Evolutionary conservation across 495 filamentous ascomycete genomes (phyloP).

Genomic region (Sordaria brevicollis): DNA sequence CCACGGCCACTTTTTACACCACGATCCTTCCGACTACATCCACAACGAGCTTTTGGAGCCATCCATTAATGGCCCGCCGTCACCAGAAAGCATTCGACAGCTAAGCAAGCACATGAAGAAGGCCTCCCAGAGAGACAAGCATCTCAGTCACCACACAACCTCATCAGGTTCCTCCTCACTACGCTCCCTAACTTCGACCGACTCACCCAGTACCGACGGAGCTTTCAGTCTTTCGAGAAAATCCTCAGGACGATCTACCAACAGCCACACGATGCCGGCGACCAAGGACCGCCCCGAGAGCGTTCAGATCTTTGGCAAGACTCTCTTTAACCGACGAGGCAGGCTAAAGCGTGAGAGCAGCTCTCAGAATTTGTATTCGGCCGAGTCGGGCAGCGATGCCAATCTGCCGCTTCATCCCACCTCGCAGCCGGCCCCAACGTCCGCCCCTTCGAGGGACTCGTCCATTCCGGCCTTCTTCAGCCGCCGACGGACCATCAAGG

Average conservation of each 20-base stretch:
- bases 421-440: conserved; percentile 3
- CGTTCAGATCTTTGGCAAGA: conserved; percentile 43
- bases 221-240: conserved; percentile 34
- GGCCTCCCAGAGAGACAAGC: conserved; percentile 32
- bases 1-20: conserved; percentile 1
- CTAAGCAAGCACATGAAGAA: conserved; percentile 41
- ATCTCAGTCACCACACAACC: conserved; percentile 32
- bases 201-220: conserved; percentile 22
- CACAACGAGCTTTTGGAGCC: conserved; percentile 30
- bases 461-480: conserved; percentile 33
- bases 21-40: conserved; percentile 16
- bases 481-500: conserved; percentile 27
- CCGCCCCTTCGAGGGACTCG: conserved; percentile 23
- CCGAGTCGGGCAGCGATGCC: conserved; percentile 20
- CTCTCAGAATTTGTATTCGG: conserved; percentile 29
- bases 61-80: conserved; percentile 42
- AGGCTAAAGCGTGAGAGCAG: conserved; percentile 33
- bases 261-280: conserved; percentile 29
- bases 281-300: conserved; percentile 41
- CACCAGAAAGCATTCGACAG: conserved; percentile 42
- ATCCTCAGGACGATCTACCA: conserved; percentile 38
- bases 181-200: conserved; percentile 27
- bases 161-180: conserved; percentile 40
- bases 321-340: conserved; percentile 35
- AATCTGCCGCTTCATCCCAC: conserved; percentile 1